Percentiles rank a stretch among this genome's conserved stretches.
phyloP scores from a whole-genome alignment of 108 stramenopile genomes.

The Chaetoceros muelleri region DNA sequence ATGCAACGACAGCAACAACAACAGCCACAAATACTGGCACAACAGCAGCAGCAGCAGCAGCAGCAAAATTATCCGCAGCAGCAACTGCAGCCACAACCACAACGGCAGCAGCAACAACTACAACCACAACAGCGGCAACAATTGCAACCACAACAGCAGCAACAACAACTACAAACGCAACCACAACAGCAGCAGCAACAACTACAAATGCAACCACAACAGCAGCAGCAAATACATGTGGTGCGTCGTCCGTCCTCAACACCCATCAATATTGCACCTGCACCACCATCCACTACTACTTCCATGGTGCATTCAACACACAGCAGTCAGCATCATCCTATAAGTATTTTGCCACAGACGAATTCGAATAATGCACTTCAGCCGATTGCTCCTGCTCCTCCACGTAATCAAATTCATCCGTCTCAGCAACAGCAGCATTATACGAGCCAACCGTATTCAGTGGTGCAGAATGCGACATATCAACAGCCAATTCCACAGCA shows the following conservation, averaged over 20 bases:
- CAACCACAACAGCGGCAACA: not conserved
- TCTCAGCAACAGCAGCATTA: no score
- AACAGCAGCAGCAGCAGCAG: not conserved
- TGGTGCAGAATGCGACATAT: not conserved
- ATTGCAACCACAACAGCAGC: not conserved
- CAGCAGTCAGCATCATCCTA: no score
- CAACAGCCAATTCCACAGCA: slow-evolving; percentile 6
- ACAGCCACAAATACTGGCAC: not conserved
- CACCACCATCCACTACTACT: not conserved
- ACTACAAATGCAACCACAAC: not conserved
- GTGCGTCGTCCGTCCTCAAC: not conserved
- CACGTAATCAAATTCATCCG: not conserved
- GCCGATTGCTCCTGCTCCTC: not conserved
- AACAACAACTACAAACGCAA: not conserved
- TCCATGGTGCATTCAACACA: not conserved
- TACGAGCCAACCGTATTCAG: not conserved
- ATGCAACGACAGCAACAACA: not conserved
- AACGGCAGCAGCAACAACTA: not conserved
- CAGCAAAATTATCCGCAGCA: not conserved
- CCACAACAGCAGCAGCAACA: not conserved
- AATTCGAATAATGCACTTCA: no score
- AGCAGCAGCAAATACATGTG: not conserved
- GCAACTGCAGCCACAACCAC: not conserved
- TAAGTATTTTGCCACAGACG: no score
- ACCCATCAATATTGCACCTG: not conserved